Percentiles rank a stretch among this genome's conserved stretches.
Conservation (phyloP, 768 basidiomycete genomes). For the Mycena filopes region DNA sequence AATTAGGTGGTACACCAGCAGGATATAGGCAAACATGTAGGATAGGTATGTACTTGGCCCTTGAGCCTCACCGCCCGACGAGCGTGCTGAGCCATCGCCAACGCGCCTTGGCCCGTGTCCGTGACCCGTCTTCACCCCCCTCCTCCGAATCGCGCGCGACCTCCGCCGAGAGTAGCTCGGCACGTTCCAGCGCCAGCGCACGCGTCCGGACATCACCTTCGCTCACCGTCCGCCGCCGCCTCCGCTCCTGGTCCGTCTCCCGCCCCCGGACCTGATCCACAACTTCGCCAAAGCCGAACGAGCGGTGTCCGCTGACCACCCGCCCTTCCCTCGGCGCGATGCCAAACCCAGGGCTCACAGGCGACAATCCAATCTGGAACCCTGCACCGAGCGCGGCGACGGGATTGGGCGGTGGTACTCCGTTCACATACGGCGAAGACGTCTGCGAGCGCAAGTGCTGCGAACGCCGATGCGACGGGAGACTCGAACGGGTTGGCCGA, state of each 20-base stretch:
- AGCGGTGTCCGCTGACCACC: slow-evolving; percentile 49
- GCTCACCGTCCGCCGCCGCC: slow-evolving; percentile 61
- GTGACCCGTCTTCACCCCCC: slow-evolving; percentile 27
- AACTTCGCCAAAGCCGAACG: slow-evolving; percentile 43
- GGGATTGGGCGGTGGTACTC: slow-evolving; percentile 49
- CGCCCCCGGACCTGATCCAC: slow-evolving; percentile 38
- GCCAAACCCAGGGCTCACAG: slow-evolving; percentile 82
- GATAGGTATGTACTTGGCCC: background rate
- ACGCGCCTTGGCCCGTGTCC: slow-evolving; percentile 25
- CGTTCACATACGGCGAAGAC: slow-evolving; percentile 29
- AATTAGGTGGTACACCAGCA: slow-evolving; percentile 9
- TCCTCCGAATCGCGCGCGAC: slow-evolving; percentile 13
- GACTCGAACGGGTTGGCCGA: background rate
- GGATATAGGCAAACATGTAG: slow-evolving; percentile 6
- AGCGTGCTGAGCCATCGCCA: slow-evolving; percentile 32
- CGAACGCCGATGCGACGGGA: slow-evolving; percentile 30
- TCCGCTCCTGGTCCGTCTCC: slow-evolving; percentile 30
- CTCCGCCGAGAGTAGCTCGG: slow-evolving; percentile 15
- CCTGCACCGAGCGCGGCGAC: slow-evolving; percentile 58
- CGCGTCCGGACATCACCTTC: slow-evolving; percentile 54
- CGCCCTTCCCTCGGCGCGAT: slow-evolving; percentile 64
- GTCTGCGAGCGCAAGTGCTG: slow-evolving; percentile 37
- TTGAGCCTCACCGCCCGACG: slow-evolving; percentile 6
- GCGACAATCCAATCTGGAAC: slow-evolving; percentile 81
- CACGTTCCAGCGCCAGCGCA: slow-evolving; percentile 20